Conservation (phyloP, 495 filamentous ascomycete genomes). For the Lichenothelia convexa region DNA sequence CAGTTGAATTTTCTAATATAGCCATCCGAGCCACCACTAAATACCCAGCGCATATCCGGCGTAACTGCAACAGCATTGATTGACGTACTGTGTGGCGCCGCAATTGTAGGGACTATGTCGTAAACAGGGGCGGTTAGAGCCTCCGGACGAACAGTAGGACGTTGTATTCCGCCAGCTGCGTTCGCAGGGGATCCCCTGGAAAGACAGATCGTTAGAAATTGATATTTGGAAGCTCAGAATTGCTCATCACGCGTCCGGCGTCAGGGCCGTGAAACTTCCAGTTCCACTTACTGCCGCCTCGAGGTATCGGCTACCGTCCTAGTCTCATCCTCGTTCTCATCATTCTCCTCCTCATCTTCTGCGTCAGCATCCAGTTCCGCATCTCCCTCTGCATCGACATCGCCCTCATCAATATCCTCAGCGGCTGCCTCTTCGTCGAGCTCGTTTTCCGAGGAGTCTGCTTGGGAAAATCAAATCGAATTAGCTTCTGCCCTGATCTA, state of each 20-base stretch:
- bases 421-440: constrained; percentile 33
- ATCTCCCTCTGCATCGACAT: constrained; percentile 21
- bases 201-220: constrained; percentile 18
- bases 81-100: constrained; percentile 85
- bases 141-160: constrained; percentile 59
- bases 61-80: constrained; percentile 87
- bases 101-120: constrained; percentile 93
- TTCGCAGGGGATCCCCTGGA: constrained; percentile 30
- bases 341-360: constrained; percentile 45
- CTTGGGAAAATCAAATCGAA: constrained; percentile 7
- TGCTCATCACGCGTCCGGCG: background rate
- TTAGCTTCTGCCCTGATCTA: no score
- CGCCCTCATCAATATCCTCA: constrained; percentile 28
- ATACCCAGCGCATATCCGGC: constrained; percentile 88
- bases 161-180: constrained; percentile 24
- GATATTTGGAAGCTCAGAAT: background rate
- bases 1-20: constrained; percentile 95
- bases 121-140: constrained; percentile 68
- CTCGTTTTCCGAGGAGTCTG: constrained; percentile 22
- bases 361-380: constrained; percentile 35
- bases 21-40: constrained; percentile 83
- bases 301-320: constrained; percentile 30
- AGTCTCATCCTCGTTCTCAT: constrained; percentile 36
- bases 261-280: background rate
- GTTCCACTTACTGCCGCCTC: constrained; percentile 18